phyloP scores from a whole-genome alignment of 257 asterid genomes.

The Fraxinus excelsior region DNA sequence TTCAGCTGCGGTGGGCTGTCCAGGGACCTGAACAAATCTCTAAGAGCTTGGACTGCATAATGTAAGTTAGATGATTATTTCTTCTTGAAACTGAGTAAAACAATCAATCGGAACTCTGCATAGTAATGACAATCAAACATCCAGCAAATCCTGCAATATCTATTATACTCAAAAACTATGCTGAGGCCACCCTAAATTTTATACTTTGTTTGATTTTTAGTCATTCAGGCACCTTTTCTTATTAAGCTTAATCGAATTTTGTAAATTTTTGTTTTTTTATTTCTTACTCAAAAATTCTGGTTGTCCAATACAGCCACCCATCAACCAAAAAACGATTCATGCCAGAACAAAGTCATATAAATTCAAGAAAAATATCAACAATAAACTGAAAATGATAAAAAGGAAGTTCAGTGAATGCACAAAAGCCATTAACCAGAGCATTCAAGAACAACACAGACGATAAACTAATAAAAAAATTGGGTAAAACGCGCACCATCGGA shows the following conservation, averaged over 20 bases:
- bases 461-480: not conserved
- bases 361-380: too few relatives aligned
- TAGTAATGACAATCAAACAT: not conserved
- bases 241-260: too few relatives aligned
- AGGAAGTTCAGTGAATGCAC: not conserved
- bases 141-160: not conserved
- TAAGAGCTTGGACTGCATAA: conserved; percentile 76
- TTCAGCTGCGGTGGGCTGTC: conserved; percentile 60
- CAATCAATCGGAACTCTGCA: not conserved
- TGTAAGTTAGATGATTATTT: conserved; percentile 7
- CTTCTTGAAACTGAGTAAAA: not conserved
- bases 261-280: too few relatives aligned
- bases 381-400: not conserved
- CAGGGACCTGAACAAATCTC: conserved; percentile 60
- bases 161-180: not conserved
- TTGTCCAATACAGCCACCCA: too few relatives aligned
- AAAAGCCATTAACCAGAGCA: not conserved
- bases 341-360: too few relatives aligned
- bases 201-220: too few relatives aligned
- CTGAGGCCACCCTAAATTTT: not conserved
- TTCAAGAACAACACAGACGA: not conserved
- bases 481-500: conserved; percentile 45
- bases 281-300: too few relatives aligned
- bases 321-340: not conserved
- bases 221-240: too few relatives aligned